These are phyloP conservation scores for Globisporangium middletonii DNA, from an alignment of 352 stramenopile genomes.

Conservation along the genomic window DNA sequence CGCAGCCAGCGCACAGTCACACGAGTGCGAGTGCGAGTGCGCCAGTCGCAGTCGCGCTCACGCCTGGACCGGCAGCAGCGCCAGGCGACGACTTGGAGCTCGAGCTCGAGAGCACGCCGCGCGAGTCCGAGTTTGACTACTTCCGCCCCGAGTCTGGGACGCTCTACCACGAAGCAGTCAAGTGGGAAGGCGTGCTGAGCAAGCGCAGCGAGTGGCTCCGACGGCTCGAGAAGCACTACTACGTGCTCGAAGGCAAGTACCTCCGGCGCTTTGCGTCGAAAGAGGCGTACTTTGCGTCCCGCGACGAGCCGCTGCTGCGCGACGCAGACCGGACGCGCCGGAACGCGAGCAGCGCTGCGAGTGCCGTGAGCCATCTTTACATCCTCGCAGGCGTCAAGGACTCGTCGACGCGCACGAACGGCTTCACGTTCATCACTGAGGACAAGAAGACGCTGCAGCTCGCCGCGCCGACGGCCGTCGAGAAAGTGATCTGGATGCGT, in stretches of 20 bases:
- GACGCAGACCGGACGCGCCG: constrained; percentile 35
- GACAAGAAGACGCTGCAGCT: constrained; percentile 84
- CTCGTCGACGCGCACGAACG: constrained; percentile 68
- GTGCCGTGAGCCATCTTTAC: constrained; percentile 67
- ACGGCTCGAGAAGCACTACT: constrained; percentile 81
- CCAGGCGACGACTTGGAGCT: constrained; percentile 4
- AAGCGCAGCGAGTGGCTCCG: constrained; percentile 80
- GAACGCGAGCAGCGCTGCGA: constrained; percentile 27
- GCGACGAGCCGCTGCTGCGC: constrained; percentile 65
- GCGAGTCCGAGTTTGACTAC: constrained; percentile 20
- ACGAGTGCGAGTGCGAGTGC: too few species aligned
- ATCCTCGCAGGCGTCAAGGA: constrained; percentile 81
- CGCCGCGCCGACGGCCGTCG: constrained; percentile 63
- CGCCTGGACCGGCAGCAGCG: neutral
- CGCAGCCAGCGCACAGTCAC: too few species aligned
- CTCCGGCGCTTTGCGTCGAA: constrained; percentile 81
- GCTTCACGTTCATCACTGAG: constrained; percentile 86
- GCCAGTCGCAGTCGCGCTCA: too few species aligned
- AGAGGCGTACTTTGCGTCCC: constrained; percentile 73
- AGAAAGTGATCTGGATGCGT: constrained; percentile 88
- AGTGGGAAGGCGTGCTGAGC: constrained; percentile 79
- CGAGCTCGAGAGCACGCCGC: constrained; percentile 9
- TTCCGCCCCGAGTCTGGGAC: constrained; percentile 59
- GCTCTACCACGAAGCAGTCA: constrained; percentile 76
- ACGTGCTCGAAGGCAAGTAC: constrained; percentile 82